Evolutionary conservation across 257 asterid genomes (phyloP), one percentile per base, ranked within the genome.

Genomic region (Coffea eugenioides): DNA sequence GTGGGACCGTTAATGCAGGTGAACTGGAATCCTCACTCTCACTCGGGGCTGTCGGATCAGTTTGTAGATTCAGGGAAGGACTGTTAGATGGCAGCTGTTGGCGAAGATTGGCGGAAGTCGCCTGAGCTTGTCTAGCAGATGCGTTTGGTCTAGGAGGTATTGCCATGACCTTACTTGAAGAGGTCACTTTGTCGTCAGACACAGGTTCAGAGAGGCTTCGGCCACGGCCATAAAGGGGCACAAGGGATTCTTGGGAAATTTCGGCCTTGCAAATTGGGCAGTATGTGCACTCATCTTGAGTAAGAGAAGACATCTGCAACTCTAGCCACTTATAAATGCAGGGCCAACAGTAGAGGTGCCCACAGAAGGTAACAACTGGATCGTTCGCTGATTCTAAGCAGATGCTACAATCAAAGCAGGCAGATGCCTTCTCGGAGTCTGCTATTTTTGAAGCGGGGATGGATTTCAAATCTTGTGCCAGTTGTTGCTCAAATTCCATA

Each of bases 311-410:
- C 3, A 51, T 82, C 77, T 92, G 94, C 3, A 87, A 86, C 18
- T 88, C 86, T 73, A 92, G 73, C 97, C 97, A 92, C 71, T 91
- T 88, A 89, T 92, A 94, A 87, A 94, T 94, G 86, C 98, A 92
- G 5, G 98, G 97, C 98, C 98, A 94, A 51, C 98, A 92, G 80
- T 92, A 94, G 75, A 94, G 97, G 84, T 94, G 97, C 52, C 98
- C 98, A 46, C 97, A 94, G 15, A 91, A 89, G 52, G 98, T 94
- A 27, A 94, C 93, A 62, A 92, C 96, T 2, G 98, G 98, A 76
- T 94, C 97, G 0, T 84, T 74, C 2, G 97, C 97, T 25, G 78
- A 88, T 65, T 92, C 97, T 76, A 94, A 79, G 89, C 98, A 94
- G 61, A 94, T 94, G 66, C 91, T 91, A 92, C 98, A 94, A 75